phyloP scores from a whole-genome alignment of 768 basidiomycete genomes.

The Mycena haematopus region DNA sequence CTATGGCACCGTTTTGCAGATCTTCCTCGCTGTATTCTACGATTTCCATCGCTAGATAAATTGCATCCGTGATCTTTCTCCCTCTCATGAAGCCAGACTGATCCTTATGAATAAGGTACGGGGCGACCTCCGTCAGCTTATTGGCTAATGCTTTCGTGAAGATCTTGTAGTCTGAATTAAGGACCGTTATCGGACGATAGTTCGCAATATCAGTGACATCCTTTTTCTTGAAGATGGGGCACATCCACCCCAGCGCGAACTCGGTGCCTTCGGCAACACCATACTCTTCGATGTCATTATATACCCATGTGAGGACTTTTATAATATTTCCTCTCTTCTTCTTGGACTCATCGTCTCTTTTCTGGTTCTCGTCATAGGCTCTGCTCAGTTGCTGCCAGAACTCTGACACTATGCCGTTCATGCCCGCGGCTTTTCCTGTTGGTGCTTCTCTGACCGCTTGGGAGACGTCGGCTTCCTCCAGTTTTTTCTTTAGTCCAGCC shows the following conservation, averaged over 20 bases:
- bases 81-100: slow-evolving; percentile 35
- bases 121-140: slow-evolving; percentile 5
- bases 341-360: too few species aligned
- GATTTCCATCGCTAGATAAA: slow-evolving; percentile 27
- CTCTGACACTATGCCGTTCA: slow-evolving; percentile 10
- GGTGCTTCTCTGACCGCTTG: background rate
- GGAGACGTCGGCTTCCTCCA: background rate
- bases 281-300: slow-evolving; percentile 8
- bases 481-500: background rate
- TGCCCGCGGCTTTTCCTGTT: background rate
- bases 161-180: slow-evolving; percentile 17
- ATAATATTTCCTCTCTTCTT: background rate
- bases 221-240: slow-evolving; percentile 11
- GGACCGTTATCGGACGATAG: slow-evolving; percentile 7
- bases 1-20: slow-evolving; percentile 22
- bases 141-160: slow-evolving; percentile 17
- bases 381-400: slow-evolving; percentile 7
- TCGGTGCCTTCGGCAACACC: background rate
- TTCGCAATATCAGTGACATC: slow-evolving; percentile 1
- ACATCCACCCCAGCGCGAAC: slow-evolving; percentile 11
- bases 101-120: slow-evolving; percentile 5
- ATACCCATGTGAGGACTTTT: background rate
- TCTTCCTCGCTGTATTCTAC: slow-evolving; percentile 11
- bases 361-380: background rate
- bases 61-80: slow-evolving; percentile 32